Conservation (phyloP, 1,284 basidiomycete species). For the Kwoniella shivajii region DNA sequence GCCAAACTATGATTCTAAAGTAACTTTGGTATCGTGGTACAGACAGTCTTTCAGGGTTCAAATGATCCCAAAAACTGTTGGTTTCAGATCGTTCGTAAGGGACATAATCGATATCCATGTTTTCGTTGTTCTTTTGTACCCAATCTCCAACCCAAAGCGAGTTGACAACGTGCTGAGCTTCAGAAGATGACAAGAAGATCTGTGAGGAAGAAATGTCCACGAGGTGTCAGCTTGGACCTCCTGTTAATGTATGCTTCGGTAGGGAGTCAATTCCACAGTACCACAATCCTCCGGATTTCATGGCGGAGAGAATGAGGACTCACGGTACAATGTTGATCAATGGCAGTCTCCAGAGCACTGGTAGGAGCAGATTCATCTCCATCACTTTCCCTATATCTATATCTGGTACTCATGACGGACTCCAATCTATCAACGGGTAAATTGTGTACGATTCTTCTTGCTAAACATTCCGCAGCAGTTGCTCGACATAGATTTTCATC, state of each 20-base stretch:
- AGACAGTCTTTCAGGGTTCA: conserved; percentile 75
- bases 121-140: conserved; percentile 71
- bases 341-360: conserved; percentile 77
- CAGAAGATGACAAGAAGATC: conserved; percentile 83
- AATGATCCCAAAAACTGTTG: conserved; percentile 66
- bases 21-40: conserved; percentile 70
- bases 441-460: conserved; percentile 74
- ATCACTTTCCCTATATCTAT: conserved; percentile 70
- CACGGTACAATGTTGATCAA: conserved; percentile 66
- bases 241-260: too few species aligned
- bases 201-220: conserved; percentile 68
- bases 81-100: conserved; percentile 49
- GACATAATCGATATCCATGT: conserved; percentile 55
- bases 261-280: too few species aligned
- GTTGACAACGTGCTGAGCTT: conserved; percentile 70
- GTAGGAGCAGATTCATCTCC: conserved; percentile 73
- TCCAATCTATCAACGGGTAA: conserved; percentile 66
- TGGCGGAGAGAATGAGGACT: conserved; percentile 5
- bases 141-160: conserved; percentile 77
- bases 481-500: conserved; percentile 83
- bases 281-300: too few species aligned
- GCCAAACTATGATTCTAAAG: conserved; percentile 68
- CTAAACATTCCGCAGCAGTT: conserved; percentile 82
- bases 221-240: conserved; percentile 52
- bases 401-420: conserved; percentile 71